A percentile compares a stretch with the other conserved stretches of the same genome.
These are phyloP conservation scores for Sporothrix sp. DNA, from an alignment of 2,329 filamentous ascomycete genomes.

Conservation along the genomic window DNA sequence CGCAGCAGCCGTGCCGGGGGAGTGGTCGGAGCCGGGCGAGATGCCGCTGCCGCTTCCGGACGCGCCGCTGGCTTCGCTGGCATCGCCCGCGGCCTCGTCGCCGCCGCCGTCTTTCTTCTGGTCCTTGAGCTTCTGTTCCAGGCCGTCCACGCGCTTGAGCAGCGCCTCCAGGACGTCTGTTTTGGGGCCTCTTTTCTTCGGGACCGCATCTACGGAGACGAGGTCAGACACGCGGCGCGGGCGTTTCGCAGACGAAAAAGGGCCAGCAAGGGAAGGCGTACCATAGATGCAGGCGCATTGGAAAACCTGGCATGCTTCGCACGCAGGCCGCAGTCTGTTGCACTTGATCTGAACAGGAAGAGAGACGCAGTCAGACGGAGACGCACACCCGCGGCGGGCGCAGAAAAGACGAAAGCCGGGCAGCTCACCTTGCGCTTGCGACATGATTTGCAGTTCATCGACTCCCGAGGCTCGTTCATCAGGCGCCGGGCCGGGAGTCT, in stretches of 20 bases:
- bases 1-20: background rate
- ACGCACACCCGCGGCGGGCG: background rate
- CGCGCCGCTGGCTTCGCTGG: constrained; percentile 20
- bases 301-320: constrained; percentile 82
- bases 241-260: too few relatives aligned
- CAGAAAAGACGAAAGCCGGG: background rate
- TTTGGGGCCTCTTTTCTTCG: constrained; percentile 83
- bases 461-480: constrained; percentile 70
- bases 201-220: constrained; percentile 60
- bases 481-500: constrained; percentile 61
- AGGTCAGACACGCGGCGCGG: too few relatives aligned
- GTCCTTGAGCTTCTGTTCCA: constrained; percentile 70
- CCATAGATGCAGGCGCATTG: constrained; percentile 83
- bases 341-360: constrained; percentile 65
- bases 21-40: constrained; percentile 1
- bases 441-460: constrained; percentile 94
- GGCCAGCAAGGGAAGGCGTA: constrained; percentile 35
- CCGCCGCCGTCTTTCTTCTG: constrained; percentile 37
- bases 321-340: constrained; percentile 73
- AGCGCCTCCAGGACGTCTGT: constrained; percentile 81
- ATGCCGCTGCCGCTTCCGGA: constrained; percentile 19
- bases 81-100: constrained; percentile 13
- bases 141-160: constrained; percentile 72
- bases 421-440: constrained; percentile 74
- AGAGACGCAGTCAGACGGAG: background rate